These are phyloP conservation scores for Trypanosoma rangeli DNA, from an alignment of 208 protist genomes.

Conservation along the genomic window DNA sequence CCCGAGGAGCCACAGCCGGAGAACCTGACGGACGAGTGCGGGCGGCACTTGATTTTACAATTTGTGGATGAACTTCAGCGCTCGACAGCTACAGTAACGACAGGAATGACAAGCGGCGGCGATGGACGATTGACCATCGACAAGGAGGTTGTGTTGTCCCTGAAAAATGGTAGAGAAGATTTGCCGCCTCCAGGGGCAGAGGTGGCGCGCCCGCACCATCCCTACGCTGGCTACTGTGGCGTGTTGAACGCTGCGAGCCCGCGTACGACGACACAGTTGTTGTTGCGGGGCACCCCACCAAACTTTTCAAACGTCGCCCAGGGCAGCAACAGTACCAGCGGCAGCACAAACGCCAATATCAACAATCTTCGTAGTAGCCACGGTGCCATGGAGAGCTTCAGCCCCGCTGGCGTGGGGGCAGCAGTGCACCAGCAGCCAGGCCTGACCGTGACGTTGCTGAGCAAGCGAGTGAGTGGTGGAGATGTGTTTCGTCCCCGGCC, in stretches of 20 bases:
- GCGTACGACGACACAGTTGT: slow-evolving; percentile 3
- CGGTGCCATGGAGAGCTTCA: not conserved
- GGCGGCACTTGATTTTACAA: slow-evolving; percentile 25
- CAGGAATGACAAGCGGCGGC: slow-evolving; percentile 3
- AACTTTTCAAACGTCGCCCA: not conserved
- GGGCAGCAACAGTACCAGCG: not conserved
- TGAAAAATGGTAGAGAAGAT: slow-evolving; percentile 28
- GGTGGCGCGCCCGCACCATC: slow-evolving; percentile 24
- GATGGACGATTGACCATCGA: slow-evolving; percentile 80
- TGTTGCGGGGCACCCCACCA: slow-evolving; percentile 23
- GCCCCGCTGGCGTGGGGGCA: not conserved
- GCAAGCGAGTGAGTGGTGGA: slow-evolving; percentile 14
- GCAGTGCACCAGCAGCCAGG: not conserved
- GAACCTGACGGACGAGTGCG: slow-evolving; percentile 24
- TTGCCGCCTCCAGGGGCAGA: slow-evolving; percentile 30
- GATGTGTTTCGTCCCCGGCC: slow-evolving; percentile 29
- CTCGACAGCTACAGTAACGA: not conserved
- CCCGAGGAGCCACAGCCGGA: slow-evolving; percentile 29
- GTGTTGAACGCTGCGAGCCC: slow-evolving; percentile 7
- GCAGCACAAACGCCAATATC: not conserved
- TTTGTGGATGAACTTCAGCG: slow-evolving; percentile 29
- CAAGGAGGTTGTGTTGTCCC: slow-evolving; percentile 76
- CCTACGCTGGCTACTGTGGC: slow-evolving; percentile 20
- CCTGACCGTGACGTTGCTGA: slow-evolving; percentile 18
- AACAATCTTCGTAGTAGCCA: slow-evolving; percentile 1